Base-by-base conservation (phyloP, 2,329 filamentous ascomycete species). In the Phialophora chinensis region DNA sequence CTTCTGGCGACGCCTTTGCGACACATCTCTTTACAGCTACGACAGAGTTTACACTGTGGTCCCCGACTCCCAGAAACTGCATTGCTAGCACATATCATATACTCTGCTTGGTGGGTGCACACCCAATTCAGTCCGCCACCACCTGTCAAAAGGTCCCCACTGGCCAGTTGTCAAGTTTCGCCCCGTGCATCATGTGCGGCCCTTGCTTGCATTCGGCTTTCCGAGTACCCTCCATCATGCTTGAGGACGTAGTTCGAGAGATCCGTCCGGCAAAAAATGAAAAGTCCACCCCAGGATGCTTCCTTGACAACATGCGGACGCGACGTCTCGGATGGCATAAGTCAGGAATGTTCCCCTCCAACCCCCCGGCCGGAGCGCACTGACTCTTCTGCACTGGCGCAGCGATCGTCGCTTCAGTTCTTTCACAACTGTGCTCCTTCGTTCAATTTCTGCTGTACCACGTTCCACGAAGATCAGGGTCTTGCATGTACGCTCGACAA, bases 401-500 rank as follows among this genome's bases (percentile, higher is more conserved):
- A 25, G 49, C 20, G 25, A 52, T 52, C 49, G 10, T 52, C 20
- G 10, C 2, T 23, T 27, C 49, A 27, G 49, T 52, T 23, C 49
- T 11, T 52, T 10, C 49, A 11, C 49, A 27, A 8, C 14, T 52
- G 23, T 25, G 49, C 10, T 52, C 23, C 25, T 52, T 29, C 17
- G 38, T 44, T 44, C 14, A n/a, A 23, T 52, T 17, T 52, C 49
- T 27, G 49, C 25, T 11, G 20, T 52, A 23, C 14, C 23, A 52
- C 25, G 20, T 52, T 52, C 25, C 23, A 27, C 20, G 49, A 29
- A 52, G 49, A 52, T 52, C 49, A 52, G 20, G 20, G 20, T 52
- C 49, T 50, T 60, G 47, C 57, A 20, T 33, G 42, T 35, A 27
- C 57, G 20, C 38, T 47, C 60, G 12, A 27, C 20, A 52, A 31